Evolutionary conservation across 306 rosid species (phyloP), one percentile per base, ranked within the genome.

Genomic region (Calophaca sinica): DNA sequence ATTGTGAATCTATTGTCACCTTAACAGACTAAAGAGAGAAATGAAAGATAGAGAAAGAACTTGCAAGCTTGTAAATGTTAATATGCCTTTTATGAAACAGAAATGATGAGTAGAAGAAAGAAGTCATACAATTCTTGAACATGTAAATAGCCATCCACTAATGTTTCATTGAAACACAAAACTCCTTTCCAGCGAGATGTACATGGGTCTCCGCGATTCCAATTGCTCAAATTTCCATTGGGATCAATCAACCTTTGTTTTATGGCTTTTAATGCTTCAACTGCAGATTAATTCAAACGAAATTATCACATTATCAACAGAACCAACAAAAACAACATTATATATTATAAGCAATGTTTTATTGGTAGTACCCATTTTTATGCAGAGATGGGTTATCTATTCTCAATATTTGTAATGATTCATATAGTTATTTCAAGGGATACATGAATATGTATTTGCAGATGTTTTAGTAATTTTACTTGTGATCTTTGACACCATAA

Each of bases 171-270:
- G 93, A 44, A 81, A 91, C 99, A 96, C 53, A 80, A 5, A 81
- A 96, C 89, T 41, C 99, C 92, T 15, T 83, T 92, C 99, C 99
- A 96, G 6, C 46, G 79, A 33, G 88, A 72, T 3, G 83, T 79
- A 72, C 99, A 96, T 8, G 99, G 98, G 72, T 96, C 98, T 57
- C 96, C 96, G 3, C 6, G 35, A 57, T 84, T 63, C 99, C 99
- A 96, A 65, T 81, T 89, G 76, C 82, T 90, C 85, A 96, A 85
- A 85, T 89, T 92, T 76, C 87, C 65, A 73, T 89, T 80, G 35
- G 89, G 87, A 84, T 96, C 98, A 50, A 68, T 51, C 92, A 96
- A 83, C 68, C 71, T 79, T 15, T 5, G 5, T 83, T 73, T 87
- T 72, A 96, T 96, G 68, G 79, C 58, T 29, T 6, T 58, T 93